Base-by-base conservation (phyloP, 2,329 filamentous ascomycete genomes). In the Nigrospora sphaerica region DNA sequence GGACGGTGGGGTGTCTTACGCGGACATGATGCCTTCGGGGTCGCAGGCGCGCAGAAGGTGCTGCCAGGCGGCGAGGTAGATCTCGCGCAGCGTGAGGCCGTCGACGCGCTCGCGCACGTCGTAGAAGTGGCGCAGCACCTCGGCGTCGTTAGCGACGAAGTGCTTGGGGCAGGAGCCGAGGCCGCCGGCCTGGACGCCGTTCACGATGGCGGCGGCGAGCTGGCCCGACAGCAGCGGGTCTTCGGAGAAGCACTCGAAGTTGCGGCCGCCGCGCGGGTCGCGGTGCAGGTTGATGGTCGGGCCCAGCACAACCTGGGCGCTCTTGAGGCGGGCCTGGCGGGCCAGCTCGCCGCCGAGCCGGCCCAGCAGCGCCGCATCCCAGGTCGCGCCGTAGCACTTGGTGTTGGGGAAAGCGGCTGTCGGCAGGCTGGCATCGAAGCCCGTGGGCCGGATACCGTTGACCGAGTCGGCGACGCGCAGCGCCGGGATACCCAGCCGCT, bases 391-490 rank as follows among this genome's bases (percentile, higher is more conserved):
- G 6, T 82, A 66, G 2, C 69, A 73, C 0, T 77, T 78, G 23
- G 75, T 77, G 50, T 77, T 80, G 12, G 79, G 78, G 52, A 82
- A 73, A 55, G 78, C 80, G 16, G 78, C 77, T 1, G 79, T 74
- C 17, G 70, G 71, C 19, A 73, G 65, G 44, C 82, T 78, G 54
- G 81, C 78, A 64, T 86, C 85, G 69, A 84, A 86, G 53, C 77
- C 78, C 36, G 77, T 80, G 45, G 83, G 83, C 52, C 83, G 72
- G 31, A 84, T 76, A 44, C 84, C 84, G 60, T 86, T 86, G 33
- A 85, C 84, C 0, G 84, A 83, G 54, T 88, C 84, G n/a, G n/a
- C n/a, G n/a, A n/a, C n/a, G n/a, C n/a, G n/a, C n/a, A n/a, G n/a
- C n/a, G n/a, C n/a, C n/a, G n/a, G n/a, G n/a, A n/a, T n/a, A n/a